Percentiles rank a stretch among this genome's conserved stretches.
These are phyloP conservation scores for Streptanthus diversifolius DNA, from an alignment of 345 rosid species.

Conservation along the genomic window DNA sequence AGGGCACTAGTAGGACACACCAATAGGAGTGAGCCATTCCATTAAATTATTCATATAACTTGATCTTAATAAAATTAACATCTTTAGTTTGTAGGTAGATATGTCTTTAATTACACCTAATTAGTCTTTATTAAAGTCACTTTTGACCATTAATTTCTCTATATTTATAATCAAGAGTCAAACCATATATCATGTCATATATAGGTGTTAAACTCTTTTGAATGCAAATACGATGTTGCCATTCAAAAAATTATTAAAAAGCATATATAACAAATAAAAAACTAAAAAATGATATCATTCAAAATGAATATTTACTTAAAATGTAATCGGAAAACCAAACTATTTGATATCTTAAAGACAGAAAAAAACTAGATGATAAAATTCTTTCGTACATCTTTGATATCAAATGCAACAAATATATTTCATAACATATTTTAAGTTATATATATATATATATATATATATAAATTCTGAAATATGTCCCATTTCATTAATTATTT, in stretches of 20 bases:
- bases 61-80: not conserved
- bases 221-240: not conserved
- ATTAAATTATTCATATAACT: not conserved
- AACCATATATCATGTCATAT: constrained; percentile 1
- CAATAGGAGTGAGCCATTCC: not conserved
- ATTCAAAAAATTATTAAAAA: not conserved
- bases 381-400: too few species aligned
- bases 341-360: too few species aligned
- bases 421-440: too few species aligned
- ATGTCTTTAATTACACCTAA: constrained; percentile 11
- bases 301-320: too few species aligned
- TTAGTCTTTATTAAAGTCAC: constrained; percentile 23
- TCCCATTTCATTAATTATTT: too few species aligned
- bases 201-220: not conserved
- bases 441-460: too few species aligned
- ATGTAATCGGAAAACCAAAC: too few species aligned
- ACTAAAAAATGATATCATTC: too few species aligned
- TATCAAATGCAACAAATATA: too few species aligned
- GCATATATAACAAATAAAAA: too few species aligned
- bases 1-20: constrained; percentile 29
- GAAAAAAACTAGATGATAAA: too few species aligned
- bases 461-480: too few species aligned
- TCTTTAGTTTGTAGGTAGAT: not conserved
- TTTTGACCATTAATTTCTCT: constrained; percentile 13
- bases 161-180: constrained; percentile 1